These are phyloP conservation scores for Dictyostelium brefeldianum DNA, from an alignment of 78 protist species.

Conservation along the genomic window DNA sequence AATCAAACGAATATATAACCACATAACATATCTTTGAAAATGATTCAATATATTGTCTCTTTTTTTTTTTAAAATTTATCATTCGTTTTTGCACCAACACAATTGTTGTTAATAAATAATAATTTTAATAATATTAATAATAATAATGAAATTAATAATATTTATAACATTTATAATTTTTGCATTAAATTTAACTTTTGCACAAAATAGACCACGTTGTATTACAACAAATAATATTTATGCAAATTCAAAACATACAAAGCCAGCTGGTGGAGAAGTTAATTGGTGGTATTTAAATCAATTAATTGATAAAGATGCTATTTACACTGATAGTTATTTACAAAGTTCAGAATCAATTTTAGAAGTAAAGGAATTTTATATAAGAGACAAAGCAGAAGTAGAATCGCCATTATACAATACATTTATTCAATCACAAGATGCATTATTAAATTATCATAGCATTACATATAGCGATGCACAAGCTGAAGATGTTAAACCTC, in stretches of 20 bases:
- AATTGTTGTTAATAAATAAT: too few relatives aligned
- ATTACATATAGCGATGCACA: background rate
- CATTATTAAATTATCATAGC: background rate
- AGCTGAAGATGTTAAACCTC: too few relatives aligned
- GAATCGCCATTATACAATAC: background rate
- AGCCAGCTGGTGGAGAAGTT: background rate
- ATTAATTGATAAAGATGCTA: background rate
- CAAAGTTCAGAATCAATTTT: background rate
- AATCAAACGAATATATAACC: too few relatives aligned
- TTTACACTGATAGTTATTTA: background rate
- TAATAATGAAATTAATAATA: too few relatives aligned
- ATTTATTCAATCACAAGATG: background rate
- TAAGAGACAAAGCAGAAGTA: background rate
- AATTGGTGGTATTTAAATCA: background rate
- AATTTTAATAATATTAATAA: too few relatives aligned
- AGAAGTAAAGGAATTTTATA: background rate
- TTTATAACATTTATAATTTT: too few relatives aligned
- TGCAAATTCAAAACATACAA: background rate
- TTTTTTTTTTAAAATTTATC: too few relatives aligned
- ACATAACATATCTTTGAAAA: too few relatives aligned
- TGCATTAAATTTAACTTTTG: too few relatives aligned
- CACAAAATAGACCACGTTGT: too few relatives aligned
- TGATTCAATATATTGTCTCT: too few relatives aligned
- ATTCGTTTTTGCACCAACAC: too few relatives aligned
- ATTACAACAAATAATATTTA: background rate